These are phyloP conservation scores for Fusarium xyrophilum DNA, from an alignment of 2,329 filamentous ascomycete genomes.

Conservation along the genomic window DNA sequence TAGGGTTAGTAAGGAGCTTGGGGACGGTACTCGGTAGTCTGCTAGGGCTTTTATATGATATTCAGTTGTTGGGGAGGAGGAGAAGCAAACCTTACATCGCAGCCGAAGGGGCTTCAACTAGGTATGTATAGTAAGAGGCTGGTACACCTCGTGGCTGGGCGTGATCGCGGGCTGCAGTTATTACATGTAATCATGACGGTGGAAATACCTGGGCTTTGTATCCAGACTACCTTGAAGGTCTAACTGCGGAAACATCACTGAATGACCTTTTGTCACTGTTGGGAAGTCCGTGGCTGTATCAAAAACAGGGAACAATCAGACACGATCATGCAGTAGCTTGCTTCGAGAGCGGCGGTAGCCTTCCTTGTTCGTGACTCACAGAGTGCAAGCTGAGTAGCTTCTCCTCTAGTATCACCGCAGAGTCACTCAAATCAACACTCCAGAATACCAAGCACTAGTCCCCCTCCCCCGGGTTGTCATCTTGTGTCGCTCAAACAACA, in stretches of 20 bases:
- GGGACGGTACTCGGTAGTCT: too few relatives aligned
- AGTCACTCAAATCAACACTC: too few relatives aligned
- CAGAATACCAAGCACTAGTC: neutral
- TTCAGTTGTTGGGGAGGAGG: too few relatives aligned
- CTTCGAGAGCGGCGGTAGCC: fast-evolving
- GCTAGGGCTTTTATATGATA: fast-evolving
- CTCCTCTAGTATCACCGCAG: neutral
- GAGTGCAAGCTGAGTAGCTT: neutral
- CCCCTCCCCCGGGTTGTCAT: too few relatives aligned
- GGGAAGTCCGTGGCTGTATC: fast-evolving
- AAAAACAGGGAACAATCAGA: neutral
- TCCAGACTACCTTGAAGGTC: neutral
- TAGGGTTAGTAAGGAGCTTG: fast-evolving
- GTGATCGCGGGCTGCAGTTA: too few relatives aligned
- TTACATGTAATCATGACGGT: fast-evolving
- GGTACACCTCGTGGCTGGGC: fast-evolving
- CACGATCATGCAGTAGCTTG: too few relatives aligned
- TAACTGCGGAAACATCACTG: neutral
- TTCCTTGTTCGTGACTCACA: neutral
- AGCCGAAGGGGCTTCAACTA: fast-evolving
- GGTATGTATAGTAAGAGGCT: neutral
- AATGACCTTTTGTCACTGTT: neutral
- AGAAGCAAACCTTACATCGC: too few relatives aligned
- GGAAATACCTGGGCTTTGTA: fast-evolving
- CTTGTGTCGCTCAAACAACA: neutral